Base-by-base conservation (phyloP, 129 eudicot species). In the Flaveria bidentis region DNA sequence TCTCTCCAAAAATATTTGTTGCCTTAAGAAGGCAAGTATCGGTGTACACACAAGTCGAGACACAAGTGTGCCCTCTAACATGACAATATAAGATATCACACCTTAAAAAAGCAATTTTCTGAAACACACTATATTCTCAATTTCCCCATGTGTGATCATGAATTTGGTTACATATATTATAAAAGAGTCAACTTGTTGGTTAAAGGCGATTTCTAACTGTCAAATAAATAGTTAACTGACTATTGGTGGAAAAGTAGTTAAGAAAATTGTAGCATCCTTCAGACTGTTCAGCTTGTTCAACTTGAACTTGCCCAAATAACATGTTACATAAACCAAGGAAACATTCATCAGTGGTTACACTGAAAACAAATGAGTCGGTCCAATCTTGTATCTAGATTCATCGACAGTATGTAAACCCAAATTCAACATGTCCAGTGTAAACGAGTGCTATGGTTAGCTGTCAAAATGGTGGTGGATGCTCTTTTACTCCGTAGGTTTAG, bases 401-500 rank as follows among this genome's bases (percentile, higher is more conserved):
- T 15, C 69, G 0, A 63, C 45, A 15, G 8, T 30, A 15, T 28
- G 11, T 42, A 14, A 14, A 14, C 7, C 46, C 10, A 2, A 33
- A 63, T 7, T 75, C 28, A 63, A 61, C 45, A n/a, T 2, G 67
- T 72, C 5, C 41, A 36, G 18, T 66, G 83, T 79, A 53, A 39
- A 63, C 68, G 49, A 63, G 33, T 4, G 58, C 46, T 44, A 65
- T 36, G n/a, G 78, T 79, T 63, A 79, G 74, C 73, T 52, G 22
- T 51, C 33, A 46, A 69, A 57, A 69, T n/a, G 68, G 39, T 13
- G 15, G 10, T 4, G 22, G 46, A 47, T 7, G 16, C 28, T 39
- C 39, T 22, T 36, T 84, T 79, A 79, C 57, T 50, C 69, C 14
- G 87, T 72, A 6, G 98, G 98, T 83, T 84, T 85, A 64, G 42